These are phyloP conservation scores for Phytopythium helicoides DNA, from an alignment of 352 stramenopile species.

Conservation along the genomic window DNA sequence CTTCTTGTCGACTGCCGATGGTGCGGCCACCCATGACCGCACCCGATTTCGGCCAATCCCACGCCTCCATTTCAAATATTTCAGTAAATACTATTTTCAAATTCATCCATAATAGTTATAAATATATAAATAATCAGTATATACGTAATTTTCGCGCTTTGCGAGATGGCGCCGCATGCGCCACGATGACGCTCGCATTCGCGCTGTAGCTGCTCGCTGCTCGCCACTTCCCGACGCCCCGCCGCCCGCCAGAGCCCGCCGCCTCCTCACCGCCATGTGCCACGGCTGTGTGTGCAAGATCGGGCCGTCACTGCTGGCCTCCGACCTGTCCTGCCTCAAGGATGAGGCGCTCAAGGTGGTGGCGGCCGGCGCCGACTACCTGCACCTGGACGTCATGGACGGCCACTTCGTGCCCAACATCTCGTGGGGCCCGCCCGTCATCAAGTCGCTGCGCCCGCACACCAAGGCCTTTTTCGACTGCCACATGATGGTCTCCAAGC, in stretches of 20 bases:
- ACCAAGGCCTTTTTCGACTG: slow-evolving; percentile 94
- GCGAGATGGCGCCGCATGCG: too few relatives aligned
- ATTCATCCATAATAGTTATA: background rate
- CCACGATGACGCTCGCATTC: background rate
- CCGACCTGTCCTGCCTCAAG: slow-evolving; percentile 92
- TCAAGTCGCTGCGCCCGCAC: slow-evolving; percentile 90
- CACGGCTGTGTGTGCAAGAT: slow-evolving; percentile 87
- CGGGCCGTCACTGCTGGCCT: slow-evolving; percentile 93
- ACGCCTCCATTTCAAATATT: background rate
- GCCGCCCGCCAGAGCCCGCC: background rate
- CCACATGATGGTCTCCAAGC: slow-evolving; percentile 98
- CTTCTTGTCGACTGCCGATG: slow-evolving; percentile 3
- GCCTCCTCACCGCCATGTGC: slow-evolving; percentile 47
- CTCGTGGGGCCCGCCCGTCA: slow-evolving; percentile 95
- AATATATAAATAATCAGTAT: too few relatives aligned
- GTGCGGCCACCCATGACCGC: slow-evolving; percentile 2
- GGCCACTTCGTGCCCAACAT: slow-evolving; percentile 98
- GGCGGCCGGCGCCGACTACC: slow-evolving; percentile 90
- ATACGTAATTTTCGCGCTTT: too few relatives aligned
- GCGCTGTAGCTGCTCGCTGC: too few relatives aligned
- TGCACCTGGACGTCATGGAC: slow-evolving; percentile 99
- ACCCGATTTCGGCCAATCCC: slow-evolving; percentile 8
- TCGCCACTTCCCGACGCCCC: background rate
- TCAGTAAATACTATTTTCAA: background rate
- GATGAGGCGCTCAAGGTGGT: slow-evolving; percentile 91